phyloP scores from a whole-genome alignment of 78 protist genomes.

The Cavenderia fasciculata region DNA sequence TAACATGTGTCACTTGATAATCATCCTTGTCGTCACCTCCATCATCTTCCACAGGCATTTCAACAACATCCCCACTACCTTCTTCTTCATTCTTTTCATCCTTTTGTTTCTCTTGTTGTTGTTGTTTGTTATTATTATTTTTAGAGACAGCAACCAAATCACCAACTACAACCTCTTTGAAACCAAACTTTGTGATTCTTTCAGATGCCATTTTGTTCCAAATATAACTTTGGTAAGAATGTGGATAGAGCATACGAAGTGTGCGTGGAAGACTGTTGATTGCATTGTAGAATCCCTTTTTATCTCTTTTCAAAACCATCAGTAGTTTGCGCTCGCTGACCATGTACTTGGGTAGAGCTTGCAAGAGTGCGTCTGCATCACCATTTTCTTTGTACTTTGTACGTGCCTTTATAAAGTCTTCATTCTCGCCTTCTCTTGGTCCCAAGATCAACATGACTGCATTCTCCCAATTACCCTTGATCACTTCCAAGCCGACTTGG shows the following conservation, averaged over 20 bases:
- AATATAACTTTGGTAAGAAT: constrained; percentile 80
- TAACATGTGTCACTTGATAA: constrained; percentile 43
- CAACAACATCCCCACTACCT: neutral
- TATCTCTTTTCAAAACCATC: constrained; percentile 17
- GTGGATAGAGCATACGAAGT: constrained; percentile 77
- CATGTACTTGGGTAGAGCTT: constrained; percentile 13
- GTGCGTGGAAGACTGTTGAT: constrained; percentile 58
- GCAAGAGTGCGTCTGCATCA: neutral
- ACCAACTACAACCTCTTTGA: constrained; percentile 61
- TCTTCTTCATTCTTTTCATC: neutral
- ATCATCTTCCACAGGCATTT: neutral
- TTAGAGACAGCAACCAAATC: constrained; percentile 46
- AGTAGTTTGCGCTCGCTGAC: constrained; percentile 1
- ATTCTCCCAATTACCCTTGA: constrained; percentile 58
- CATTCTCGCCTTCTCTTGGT: constrained; percentile 73
- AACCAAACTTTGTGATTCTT: constrained; percentile 74
- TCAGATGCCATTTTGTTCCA: constrained; percentile 84
- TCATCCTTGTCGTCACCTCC: constrained; percentile 1
- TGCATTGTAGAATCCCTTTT: constrained; percentile 11
- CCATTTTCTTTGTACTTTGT: constrained; percentile 37
- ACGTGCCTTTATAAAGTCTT: constrained; percentile 15
- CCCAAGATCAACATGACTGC: constrained; percentile 47
- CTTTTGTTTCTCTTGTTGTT: neutral
- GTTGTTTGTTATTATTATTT: neutral
- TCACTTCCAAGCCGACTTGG: constrained; percentile 74